phyloP scores from a whole-genome alignment of 169 alveolate species.

The Hammondia hammondi region DNA sequence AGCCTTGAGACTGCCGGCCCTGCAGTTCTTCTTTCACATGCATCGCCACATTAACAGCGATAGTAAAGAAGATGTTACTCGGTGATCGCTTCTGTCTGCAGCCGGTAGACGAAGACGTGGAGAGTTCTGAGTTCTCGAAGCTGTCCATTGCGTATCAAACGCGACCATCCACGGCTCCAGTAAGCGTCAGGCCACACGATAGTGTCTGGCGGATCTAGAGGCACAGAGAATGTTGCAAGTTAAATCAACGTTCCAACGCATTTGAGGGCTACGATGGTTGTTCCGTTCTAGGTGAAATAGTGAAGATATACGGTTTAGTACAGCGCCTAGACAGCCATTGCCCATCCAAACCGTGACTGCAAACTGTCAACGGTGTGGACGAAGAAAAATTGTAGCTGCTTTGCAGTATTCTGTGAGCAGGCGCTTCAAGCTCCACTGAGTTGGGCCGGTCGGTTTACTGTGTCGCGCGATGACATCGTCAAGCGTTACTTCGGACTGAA shows the following conservation, averaged over 20 bases:
- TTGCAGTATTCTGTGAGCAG: background rate
- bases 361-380: background rate
- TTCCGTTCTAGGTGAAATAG: too few relatives aligned
- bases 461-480: background rate
- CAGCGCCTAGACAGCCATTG: too few relatives aligned
- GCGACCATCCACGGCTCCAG: background rate
- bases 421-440: slow-evolving; percentile 31
- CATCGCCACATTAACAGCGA: too few relatives aligned
- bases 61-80: too few relatives aligned
- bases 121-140: background rate
- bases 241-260: too few relatives aligned
- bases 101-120: background rate
- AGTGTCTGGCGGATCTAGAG: background rate
- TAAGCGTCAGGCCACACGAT: background rate
- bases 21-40: too few relatives aligned
- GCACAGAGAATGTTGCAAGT: too few relatives aligned
- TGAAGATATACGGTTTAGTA: too few relatives aligned
- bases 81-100: background rate
- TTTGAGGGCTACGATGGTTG: too few relatives aligned
- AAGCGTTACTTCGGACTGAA: slow-evolving; percentile 75
- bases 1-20: slow-evolving; percentile 21
- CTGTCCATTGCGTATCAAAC: background rate
- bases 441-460: background rate
- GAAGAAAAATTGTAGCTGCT: background rate
- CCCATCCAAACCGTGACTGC: too few relatives aligned